A percentile compares a stretch with the other conserved stretches of the same genome.
Evolutionary conservation across 2,329 filamentous ascomycete genomes (phyloP).

Genomic region (Colletotrichum paranaense): DNA sequence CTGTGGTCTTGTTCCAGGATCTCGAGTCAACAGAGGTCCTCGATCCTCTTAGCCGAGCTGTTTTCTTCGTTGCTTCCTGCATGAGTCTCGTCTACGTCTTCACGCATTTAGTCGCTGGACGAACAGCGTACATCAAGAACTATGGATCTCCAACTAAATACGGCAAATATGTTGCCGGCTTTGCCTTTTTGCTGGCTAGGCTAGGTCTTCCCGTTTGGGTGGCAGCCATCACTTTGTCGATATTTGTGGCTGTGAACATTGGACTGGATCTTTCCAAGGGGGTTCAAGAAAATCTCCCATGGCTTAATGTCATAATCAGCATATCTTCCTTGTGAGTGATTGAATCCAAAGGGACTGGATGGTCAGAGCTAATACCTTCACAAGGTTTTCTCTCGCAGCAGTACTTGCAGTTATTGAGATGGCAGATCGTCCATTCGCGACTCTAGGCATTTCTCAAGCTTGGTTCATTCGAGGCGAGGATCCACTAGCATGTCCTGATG

Average conservation of each 20-base stretch:
- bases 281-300: constrained; percentile 14
- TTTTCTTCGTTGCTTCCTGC: constrained; percentile 31
- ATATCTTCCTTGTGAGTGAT: constrained; percentile 21
- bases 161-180: constrained; percentile 18
- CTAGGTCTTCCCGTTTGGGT: constrained; percentile 26
- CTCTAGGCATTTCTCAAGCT: constrained; percentile 13
- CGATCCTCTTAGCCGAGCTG: constrained; percentile 27
- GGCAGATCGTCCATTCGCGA: constrained; percentile 30
- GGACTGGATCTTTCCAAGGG: constrained; percentile 28
- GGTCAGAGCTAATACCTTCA: background rate
- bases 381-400: constrained; percentile 13
- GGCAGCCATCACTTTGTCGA: constrained; percentile 19
- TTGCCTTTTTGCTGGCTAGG: constrained; percentile 21
- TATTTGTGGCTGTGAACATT: constrained; percentile 29
- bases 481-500: background rate
- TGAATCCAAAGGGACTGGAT: too few relatives aligned
- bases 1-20: constrained; percentile 15
- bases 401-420: constrained; percentile 29
- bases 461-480: constrained; percentile 22
- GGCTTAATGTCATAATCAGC: constrained; percentile 30
- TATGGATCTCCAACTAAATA: background rate
- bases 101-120: constrained; percentile 10
- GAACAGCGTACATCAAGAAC: constrained; percentile 7
- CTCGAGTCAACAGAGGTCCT: constrained; percentile 19
- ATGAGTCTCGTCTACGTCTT: constrained; percentile 23